Evolutionary conservation across 1,284 basidiomycete genomes (phyloP).

Genomic region (Porodaedalea pini): DNA sequence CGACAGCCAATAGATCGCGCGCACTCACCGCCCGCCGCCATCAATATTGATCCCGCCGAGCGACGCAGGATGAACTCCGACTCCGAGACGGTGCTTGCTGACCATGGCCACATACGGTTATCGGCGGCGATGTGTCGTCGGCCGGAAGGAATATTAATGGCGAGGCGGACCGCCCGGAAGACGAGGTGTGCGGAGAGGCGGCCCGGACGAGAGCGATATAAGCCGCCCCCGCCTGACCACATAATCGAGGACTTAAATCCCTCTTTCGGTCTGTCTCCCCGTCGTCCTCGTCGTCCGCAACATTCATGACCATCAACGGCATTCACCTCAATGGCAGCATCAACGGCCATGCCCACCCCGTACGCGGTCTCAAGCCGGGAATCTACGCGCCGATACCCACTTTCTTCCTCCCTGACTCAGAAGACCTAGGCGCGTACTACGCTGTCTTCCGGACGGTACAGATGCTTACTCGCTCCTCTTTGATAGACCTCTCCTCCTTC

Average conservation of each 20-base stretch:
- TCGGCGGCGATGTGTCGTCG: background rate
- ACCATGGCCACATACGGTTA: background rate
- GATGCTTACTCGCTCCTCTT: background rate
- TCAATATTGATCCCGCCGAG: too few species aligned
- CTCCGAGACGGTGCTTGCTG: too few species aligned
- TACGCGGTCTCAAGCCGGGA: conserved; percentile 67
- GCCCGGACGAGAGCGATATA: background rate
- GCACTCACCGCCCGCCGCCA: too few species aligned
- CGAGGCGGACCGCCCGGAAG: background rate
- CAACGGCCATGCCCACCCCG: conserved; percentile 10
- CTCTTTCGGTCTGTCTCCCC: background rate
- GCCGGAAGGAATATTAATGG: background rate
- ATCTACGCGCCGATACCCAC: conserved; percentile 85
- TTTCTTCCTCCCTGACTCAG: conserved; percentile 72
- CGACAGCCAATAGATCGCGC: too few species aligned
- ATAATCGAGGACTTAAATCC: background rate
- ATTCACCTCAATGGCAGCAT: conserved; percentile 5
- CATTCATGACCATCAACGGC: conserved; percentile 5
- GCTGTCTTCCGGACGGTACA: conserved; percentile 2
- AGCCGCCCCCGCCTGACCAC: background rate
- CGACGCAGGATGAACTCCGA: too few species aligned
- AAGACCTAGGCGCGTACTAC: conserved; percentile 71
- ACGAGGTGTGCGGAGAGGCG: background rate
- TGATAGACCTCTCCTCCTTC: conserved; percentile 67
- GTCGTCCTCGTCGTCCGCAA: background rate